phyloP scores from a whole-genome alignment of 176 grass and related monocot species.

The Cenchrus purpureus region DNA sequence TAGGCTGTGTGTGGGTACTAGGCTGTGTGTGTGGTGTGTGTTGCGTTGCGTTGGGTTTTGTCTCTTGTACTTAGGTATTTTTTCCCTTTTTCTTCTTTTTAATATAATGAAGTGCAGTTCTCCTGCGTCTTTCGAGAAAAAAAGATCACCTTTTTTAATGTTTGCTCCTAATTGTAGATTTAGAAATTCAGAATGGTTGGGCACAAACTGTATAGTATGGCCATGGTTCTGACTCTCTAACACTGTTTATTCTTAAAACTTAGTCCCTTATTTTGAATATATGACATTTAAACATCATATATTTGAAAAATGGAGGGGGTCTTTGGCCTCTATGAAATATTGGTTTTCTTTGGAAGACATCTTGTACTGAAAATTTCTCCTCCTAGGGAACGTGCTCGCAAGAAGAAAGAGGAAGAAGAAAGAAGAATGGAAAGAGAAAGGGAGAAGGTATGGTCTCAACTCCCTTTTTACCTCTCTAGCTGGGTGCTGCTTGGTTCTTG shows the following conservation, averaged over 20 bases:
- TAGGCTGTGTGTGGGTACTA: too few species aligned
- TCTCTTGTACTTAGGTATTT: too few species aligned
- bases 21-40: too few species aligned
- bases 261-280: too few species aligned
- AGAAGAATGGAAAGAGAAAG: conserved; percentile 95
- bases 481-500: not conserved
- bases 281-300: not conserved
- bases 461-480: conserved; percentile 12
- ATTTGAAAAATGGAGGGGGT: not conserved
- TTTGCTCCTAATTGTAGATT: not conserved
- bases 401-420: conserved; percentile 99
- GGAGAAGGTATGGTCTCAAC: conserved; percentile 70
- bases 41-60: too few species aligned
- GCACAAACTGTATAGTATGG: not conserved
- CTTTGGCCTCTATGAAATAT: not conserved
- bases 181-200: not conserved
- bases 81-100: too few species aligned
- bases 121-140: too few species aligned
- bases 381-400: conserved; percentile 81
- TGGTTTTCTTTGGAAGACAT: conserved; percentile 22
- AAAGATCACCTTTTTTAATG: not conserved
- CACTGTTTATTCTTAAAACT: not conserved
- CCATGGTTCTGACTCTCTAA: not conserved
- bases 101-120: too few species aligned
- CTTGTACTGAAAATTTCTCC: not conserved